Percentiles rank a stretch among this genome's conserved stretches.
phyloP scores from a whole-genome alignment of 805 yeast genomes.

The Kluyveromyces aestuarii region DNA sequence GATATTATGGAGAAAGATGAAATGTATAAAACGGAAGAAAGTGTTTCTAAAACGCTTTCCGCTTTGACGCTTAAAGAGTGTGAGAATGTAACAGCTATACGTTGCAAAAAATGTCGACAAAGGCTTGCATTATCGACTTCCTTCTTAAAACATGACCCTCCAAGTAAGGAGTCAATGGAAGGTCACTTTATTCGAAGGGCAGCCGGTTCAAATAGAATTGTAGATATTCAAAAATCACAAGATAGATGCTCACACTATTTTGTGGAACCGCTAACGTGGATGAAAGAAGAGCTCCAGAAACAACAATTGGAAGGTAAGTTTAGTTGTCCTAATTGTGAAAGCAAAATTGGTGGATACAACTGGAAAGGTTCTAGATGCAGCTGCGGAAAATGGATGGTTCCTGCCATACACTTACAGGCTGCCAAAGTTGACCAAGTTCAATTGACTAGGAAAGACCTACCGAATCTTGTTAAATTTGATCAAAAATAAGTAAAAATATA shows the following conservation, averaged over 20 bases:
- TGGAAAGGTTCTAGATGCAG: constrained; percentile 95
- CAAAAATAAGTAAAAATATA: neutral
- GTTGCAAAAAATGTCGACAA: constrained; percentile 80
- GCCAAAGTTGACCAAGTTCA: constrained; percentile 69
- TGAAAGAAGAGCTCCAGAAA: constrained; percentile 66
- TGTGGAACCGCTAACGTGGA: constrained; percentile 87
- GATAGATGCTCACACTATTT: constrained; percentile 73
- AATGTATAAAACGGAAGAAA: constrained; percentile 24
- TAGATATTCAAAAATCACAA: constrained; percentile 49
- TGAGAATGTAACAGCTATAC: constrained; percentile 31
- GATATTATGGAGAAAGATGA: constrained; percentile 23
- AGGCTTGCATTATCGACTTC: constrained; percentile 54
- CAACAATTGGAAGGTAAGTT: constrained; percentile 84
- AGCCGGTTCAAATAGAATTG: constrained; percentile 49
- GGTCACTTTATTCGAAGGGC: constrained; percentile 57
- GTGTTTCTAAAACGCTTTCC: constrained; percentile 17
- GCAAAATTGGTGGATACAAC: constrained; percentile 83
- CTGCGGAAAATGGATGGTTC: constrained; percentile 94
- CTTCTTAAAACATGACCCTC: constrained; percentile 57
- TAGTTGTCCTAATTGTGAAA: constrained; percentile 70
- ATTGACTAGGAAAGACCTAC: constrained; percentile 10
- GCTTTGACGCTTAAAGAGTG: constrained; percentile 21
- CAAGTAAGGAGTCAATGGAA: constrained; percentile 56
- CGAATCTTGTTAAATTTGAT: constrained; percentile 18
- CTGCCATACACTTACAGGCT: constrained; percentile 74